Conservation (phyloP, 1,139 yeast genomes). For the Yarrowia galli region DNA sequence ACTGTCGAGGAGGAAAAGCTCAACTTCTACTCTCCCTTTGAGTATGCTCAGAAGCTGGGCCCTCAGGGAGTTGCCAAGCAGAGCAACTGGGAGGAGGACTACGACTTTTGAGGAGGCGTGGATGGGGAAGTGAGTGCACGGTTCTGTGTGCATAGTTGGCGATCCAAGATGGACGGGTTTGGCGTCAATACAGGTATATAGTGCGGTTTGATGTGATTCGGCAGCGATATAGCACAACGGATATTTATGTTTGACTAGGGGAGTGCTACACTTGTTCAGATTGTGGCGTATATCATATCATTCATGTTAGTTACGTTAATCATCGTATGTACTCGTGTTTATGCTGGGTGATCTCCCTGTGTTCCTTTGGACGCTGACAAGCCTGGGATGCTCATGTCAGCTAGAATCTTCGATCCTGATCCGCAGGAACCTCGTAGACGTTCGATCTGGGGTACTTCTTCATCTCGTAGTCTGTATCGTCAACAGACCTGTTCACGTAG, state of each 20-base stretch:
- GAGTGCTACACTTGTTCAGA: too few species aligned
- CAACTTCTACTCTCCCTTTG: conserved; percentile 44
- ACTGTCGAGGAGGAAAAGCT: conserved; percentile 38
- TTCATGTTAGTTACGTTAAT: conserved; percentile 7
- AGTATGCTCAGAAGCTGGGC: conserved; percentile 45
- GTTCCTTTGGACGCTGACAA: too few species aligned
- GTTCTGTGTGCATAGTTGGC: conserved; percentile 16
- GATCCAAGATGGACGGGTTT: background rate
- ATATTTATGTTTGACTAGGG: conserved; percentile 11
- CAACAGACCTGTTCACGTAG: background rate
- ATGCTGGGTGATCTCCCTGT: background rate
- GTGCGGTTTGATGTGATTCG: too few species aligned
- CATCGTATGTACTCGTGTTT: background rate
- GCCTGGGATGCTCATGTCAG: too few species aligned
- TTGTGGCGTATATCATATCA: background rate
- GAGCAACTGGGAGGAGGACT: conserved; percentile 48
- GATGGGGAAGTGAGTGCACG: conserved; percentile 9
- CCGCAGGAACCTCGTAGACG: conserved; percentile 17
- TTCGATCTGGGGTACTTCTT: conserved; percentile 6
- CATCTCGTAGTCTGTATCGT: conserved; percentile 10
- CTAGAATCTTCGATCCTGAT: background rate
- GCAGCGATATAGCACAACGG: background rate
- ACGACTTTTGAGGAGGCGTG: conserved; percentile 41
- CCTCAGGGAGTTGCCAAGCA: conserved; percentile 43
- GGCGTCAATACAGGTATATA: background rate